Base-by-base conservation (phyloP, 331 rosid species). In the Ulmus americana region DNA sequence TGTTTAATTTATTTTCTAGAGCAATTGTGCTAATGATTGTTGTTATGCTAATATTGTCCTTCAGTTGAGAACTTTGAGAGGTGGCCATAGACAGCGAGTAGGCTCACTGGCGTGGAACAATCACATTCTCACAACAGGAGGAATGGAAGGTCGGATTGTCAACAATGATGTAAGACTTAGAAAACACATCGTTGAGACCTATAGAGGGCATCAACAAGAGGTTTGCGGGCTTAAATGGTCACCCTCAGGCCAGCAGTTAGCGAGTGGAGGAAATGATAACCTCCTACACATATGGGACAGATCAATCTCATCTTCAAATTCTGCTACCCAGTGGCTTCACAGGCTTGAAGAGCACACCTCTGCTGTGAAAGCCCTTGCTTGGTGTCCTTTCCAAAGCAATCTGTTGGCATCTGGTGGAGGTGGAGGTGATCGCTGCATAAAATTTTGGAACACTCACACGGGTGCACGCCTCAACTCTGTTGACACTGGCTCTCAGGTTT, bases 401-500 rank as follows among this genome's bases (percentile, higher is more conserved):
- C 42, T 75, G 62, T 38, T 75, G 2, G 79, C 79, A 8, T 50
- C 79, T 2, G 71, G 79, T 42, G 79, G 79, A 39, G 79, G 79
- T n/a, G 48, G 10, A 4, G 49, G 44, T 4, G 79, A 75, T 15
- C 54, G 50, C 3, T 40, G 58, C 68, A 69, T 75, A 6, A 57
- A 64, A 55, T 69, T 75, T 8, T 69, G 71, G 79, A 75, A 75
- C 48, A 50, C 71, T 38, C 22, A 51, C 22, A 69, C 63, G 13
- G 71, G 75, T 6, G 47, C 13, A 11, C n/a, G 43, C 43, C 43
- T 55, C 15, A 55, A 55, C 44, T 39, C 41, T 18, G 43, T 59
- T n/a, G 46, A 80, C 70, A 82, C 88, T 0, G 83, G 87, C 16
- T 79, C 85, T 28, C 80, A 85, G 65, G 83, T 82, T 3, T 85